These are phyloP conservation scores for Coemansia umbellata DNA, from an alignment of 192 early-diverging fungal species.

Conservation along the genomic window DNA sequence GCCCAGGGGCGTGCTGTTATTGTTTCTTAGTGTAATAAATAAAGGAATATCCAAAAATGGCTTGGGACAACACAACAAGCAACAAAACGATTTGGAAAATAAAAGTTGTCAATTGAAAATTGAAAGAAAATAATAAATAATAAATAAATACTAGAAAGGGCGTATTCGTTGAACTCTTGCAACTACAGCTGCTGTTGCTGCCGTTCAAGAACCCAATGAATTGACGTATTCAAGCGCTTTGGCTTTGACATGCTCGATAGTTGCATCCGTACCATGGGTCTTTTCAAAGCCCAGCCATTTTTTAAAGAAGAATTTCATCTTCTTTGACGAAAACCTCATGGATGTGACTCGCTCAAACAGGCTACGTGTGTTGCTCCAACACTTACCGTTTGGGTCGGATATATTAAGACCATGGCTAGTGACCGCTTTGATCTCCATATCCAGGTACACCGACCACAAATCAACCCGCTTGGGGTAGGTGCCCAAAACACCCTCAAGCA, in stretches of 20 bases:
- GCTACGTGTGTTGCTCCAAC: slow-evolving; percentile 50
- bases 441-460: slow-evolving; percentile 94
- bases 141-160: background rate
- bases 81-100: no score
- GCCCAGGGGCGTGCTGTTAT: no score
- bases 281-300: slow-evolving; percentile 97
- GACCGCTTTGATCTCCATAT: slow-evolving; percentile 84
- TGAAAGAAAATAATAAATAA: background rate
- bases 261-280: slow-evolving; percentile 71
- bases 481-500: slow-evolving; percentile 93
- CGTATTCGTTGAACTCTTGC: no score
- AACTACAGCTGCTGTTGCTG: no score
- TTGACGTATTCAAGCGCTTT: slow-evolving; percentile 79
- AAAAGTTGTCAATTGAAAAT: no score
- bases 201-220: slow-evolving; percentile 22
- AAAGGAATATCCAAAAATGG: no score
- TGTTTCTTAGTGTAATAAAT: no score
- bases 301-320: slow-evolving; percentile 99
- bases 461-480: slow-evolving; percentile 92
- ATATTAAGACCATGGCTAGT: slow-evolving; percentile 20
- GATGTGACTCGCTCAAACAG: slow-evolving; percentile 89
- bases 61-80: no score
- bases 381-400: slow-evolving; percentile 10
- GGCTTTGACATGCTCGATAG: slow-evolving; percentile 84
- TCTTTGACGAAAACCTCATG: slow-evolving; percentile 90